These are phyloP conservation scores for Phytophthora fragariae DNA, from an alignment of 352 stramenopile genomes.

Conservation along the genomic window DNA sequence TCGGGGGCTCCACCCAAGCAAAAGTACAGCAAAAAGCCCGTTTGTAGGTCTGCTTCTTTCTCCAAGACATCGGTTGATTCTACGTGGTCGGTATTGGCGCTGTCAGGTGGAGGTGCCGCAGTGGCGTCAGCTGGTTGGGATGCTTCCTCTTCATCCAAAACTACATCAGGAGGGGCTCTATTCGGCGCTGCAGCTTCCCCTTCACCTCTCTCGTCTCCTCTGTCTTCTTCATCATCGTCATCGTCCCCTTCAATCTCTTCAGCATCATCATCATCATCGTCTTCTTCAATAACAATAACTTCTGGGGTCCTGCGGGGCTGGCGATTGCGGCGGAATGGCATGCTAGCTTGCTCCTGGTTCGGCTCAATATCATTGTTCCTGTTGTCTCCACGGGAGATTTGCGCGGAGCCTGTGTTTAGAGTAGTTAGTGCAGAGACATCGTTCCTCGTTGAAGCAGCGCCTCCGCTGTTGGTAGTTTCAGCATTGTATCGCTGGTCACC, in stretches of 20 bases:
- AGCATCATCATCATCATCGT: slow-evolving; percentile 47
- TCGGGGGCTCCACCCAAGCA: slow-evolving; percentile 63
- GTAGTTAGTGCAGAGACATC: slow-evolving; percentile 7
- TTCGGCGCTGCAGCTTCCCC: slow-evolving; percentile 13
- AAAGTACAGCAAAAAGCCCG: slow-evolving; percentile 63
- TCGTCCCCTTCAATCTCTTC: slow-evolving; percentile 33
- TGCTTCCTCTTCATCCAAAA: slow-evolving; percentile 48
- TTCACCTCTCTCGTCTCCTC: slow-evolving; percentile 48
- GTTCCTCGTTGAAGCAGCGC: neutral
- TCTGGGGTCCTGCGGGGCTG: slow-evolving; percentile 41
- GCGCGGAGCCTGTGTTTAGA: slow-evolving; percentile 1
- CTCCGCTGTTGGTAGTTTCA: slow-evolving; percentile 7
- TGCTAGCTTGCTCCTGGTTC: slow-evolving; percentile 13
- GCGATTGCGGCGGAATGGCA: slow-evolving; percentile 38
- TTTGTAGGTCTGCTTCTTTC: slow-evolving; percentile 52
- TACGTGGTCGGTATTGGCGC: slow-evolving; percentile 12
- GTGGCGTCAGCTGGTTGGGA: slow-evolving; percentile 18
- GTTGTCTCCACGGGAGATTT: neutral
- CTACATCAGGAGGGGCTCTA: slow-evolving; percentile 51
- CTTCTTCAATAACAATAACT: slow-evolving; percentile 78
- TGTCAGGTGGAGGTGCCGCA: slow-evolving; percentile 12
- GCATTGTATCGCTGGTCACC: slow-evolving; percentile 10
- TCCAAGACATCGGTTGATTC: slow-evolving; percentile 42
- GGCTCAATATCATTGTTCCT: slow-evolving; percentile 2
- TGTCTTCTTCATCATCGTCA: slow-evolving; percentile 37